Base-by-base conservation (phyloP, 2,329 filamentous ascomycete species). In the Phyllosticta citribraziliensis region DNA sequence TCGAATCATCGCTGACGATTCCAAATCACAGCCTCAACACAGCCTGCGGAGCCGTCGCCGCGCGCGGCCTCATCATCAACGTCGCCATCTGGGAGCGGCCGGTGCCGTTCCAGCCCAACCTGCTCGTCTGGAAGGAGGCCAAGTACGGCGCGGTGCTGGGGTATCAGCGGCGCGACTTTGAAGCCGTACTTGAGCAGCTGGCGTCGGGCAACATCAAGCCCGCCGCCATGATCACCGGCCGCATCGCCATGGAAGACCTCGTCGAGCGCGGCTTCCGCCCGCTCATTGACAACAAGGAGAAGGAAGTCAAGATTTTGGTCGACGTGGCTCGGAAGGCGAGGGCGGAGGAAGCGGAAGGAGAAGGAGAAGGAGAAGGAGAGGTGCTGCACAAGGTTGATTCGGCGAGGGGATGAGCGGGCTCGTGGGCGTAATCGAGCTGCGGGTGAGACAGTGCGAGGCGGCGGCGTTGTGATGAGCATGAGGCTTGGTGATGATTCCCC, bases 51-150 rank as follows among this genome's bases (percentile, higher is more conserved):
- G 76, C 80, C 0, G 79, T 84, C 2, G 75, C 78, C 56, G 75
- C 78, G 0, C 75, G 80, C 40, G 85, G 84, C 0, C 82, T 81
- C 0, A 76, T 88, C 0, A 78, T 87, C 2, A 87, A 87, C 63
- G 78, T 87, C n/a, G 83, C 84, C 0, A 82, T 87, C 2, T 87
- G 83, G 82, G 83, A 85, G 66, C 82, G 78, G 58, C 73, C 74
- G 6, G 76, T 84, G 3, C 75, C 76, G 0, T 79, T 86, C 57
- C 73, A 80, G 33, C 78, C 81, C 0, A 84, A 83, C 64, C 76
- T 79, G 65, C 65, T 84, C 30, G 76, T 83, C 5, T 79, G 80
- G 58, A 75, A 75, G 6, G 82, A 85, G 68, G 78, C 80, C 33
- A 77, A 73, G 40, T 82, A 82, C 66, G 73, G 77, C 8, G 79